phyloP scores from a whole-genome alignment of 345 rosid species.

The Eucalyptus shirleyi region DNA sequence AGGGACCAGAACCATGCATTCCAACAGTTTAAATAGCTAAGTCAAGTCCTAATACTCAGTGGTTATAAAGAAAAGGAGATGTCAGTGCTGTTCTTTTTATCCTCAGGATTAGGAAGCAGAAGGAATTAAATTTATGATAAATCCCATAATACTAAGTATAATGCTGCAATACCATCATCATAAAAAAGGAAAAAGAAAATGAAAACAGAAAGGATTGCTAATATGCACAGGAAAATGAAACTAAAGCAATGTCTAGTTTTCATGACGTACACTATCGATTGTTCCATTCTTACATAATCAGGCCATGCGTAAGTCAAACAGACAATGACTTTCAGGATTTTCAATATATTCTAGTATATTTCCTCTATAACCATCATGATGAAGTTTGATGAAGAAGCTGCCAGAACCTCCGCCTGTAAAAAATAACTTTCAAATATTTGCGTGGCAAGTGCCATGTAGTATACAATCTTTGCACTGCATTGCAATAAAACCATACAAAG shows the following conservation, averaged over 20 bases:
- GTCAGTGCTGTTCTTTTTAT: not conserved
- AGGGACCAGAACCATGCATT: not conserved
- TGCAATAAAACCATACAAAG: not conserved
- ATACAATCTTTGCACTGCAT: not conserved
- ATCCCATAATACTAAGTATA: not conserved
- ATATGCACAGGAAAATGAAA: not conserved
- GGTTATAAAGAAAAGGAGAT: not conserved
- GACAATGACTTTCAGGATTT: not conserved
- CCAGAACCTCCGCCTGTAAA: not conserved
- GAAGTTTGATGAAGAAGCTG: not conserved
- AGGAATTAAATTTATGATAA: not conserved
- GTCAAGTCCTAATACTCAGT: not conserved
- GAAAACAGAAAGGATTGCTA: not conserved
- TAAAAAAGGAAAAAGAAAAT: not conserved
- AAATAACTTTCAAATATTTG: not conserved
- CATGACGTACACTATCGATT: not conserved
- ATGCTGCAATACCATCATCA: not conserved
- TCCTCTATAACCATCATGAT: not conserved
- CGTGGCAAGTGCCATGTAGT: not conserved
- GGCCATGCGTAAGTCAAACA: not conserved
- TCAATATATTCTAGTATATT: not conserved
- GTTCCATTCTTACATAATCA: not conserved
- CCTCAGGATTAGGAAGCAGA: not conserved
- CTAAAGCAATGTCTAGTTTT: not conserved
- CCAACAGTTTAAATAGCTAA: not conserved